These are phyloP conservation scores for Diaporthe ilicicola DNA, from an alignment of 2,329 filamentous ascomycete species.

Conservation along the genomic window DNA sequence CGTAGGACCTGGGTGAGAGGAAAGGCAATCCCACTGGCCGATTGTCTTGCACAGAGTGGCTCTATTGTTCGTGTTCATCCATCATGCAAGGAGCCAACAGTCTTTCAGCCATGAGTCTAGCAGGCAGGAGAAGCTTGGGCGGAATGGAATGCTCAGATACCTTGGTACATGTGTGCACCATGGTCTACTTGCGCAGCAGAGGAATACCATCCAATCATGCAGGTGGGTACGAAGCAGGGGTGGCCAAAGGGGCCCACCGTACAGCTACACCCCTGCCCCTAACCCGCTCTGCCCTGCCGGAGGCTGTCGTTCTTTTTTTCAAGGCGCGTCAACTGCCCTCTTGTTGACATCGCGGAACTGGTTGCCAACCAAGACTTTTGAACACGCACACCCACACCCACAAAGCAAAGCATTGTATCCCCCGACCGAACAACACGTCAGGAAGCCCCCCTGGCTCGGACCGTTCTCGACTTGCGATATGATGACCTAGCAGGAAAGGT, in stretches of 20 bases:
- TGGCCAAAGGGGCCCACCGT: not conserved
- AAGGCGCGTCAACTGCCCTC: slow-evolving; percentile 22
- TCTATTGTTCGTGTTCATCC: not conserved
- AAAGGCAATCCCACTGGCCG: not conserved
- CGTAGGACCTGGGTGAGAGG: not conserved
- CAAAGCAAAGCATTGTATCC: slow-evolving; percentile 6
- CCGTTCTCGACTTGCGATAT: slow-evolving; percentile 26
- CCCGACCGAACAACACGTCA: not conserved
- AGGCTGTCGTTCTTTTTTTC: slow-evolving; percentile 20
- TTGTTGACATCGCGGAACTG: slow-evolving; percentile 22
- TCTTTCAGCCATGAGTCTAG: not conserved
- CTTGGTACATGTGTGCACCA: not conserved
- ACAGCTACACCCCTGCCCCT: slow-evolving; percentile 8
- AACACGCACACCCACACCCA: slow-evolving; percentile 13
- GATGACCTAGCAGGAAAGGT: slow-evolving; percentile 34
- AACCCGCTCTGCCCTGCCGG: not conserved
- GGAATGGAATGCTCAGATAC: not conserved
- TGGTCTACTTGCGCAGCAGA: not conserved
- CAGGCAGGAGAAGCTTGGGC: not conserved
- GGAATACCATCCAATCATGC: not conserved
- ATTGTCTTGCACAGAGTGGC: not conserved
- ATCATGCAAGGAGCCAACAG: not conserved
- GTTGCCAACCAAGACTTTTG: slow-evolving; percentile 7
- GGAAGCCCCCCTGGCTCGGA: not conserved
- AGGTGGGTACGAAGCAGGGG: not conserved